Evolutionary conservation across 768 basidiomycete species (phyloP).

Genomic region (button mushroom (Agaricus bisporus)): DNA sequence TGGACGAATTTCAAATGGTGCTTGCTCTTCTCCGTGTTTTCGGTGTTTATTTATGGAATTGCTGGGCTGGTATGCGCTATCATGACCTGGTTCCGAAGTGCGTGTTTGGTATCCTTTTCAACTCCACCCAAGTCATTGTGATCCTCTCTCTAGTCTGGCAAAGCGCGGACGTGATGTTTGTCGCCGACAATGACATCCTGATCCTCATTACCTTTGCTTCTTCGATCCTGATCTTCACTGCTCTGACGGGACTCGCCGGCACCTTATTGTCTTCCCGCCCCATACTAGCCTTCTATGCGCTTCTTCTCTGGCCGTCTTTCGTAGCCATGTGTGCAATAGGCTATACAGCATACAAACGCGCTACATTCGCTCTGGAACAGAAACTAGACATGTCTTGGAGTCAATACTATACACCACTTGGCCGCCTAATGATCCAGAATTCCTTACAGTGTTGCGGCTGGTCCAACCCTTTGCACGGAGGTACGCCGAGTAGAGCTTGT

Average conservation of each 20-base stretch:
- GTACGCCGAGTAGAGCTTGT: conserved; percentile 50
- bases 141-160: conserved; percentile 39
- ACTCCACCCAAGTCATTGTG: background rate
- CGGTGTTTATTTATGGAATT: conserved; percentile 49
- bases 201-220: conserved; percentile 52
- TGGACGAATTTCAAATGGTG: conserved; percentile 66
- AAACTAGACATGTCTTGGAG: conserved; percentile 69
- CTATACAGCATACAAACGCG: conserved; percentile 59
- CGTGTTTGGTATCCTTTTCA: conserved; percentile 14
- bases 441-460: conserved; percentile 62
- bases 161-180: conserved; percentile 57
- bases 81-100: conserved; percentile 56
- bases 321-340: conserved; percentile 53
- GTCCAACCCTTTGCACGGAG: conserved; percentile 54
- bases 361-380: conserved; percentile 52
- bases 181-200: conserved; percentile 52
- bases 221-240: conserved; percentile 49
- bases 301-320: conserved; percentile 63
- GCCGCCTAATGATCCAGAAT: conserved; percentile 54
- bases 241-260: conserved; percentile 55
- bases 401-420: conserved; percentile 48
- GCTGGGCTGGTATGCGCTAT: conserved; percentile 45
- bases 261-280: conserved; percentile 62
- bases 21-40: conserved; percentile 46
- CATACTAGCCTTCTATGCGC: conserved; percentile 57